A percentile compares a stretch with the other conserved stretches of the same genome.
Conservation (phyloP, 768 basidiomycete genomes). For the Russula emetica region DNA sequence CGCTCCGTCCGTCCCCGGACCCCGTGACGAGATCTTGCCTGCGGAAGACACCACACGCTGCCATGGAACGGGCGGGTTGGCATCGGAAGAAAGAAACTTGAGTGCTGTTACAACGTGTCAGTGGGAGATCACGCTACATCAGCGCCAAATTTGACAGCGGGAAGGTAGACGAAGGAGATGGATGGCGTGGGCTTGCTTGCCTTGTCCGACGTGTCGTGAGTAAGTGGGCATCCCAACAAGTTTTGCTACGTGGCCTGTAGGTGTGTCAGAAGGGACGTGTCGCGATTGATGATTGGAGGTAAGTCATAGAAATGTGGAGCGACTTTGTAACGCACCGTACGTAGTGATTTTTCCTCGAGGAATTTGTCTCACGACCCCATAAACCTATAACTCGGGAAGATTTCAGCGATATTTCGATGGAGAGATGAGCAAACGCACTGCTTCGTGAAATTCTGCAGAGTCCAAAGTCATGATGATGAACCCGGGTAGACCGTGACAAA, state of each 20-base stretch:
- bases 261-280: background rate
- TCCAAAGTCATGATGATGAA: conserved; percentile 39
- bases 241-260: conserved; percentile 71
- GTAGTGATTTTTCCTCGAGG: conserved; percentile 66
- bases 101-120: conserved; percentile 48
- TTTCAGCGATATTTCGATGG: background rate
- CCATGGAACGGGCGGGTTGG: conserved; percentile 72
- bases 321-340: conserved; percentile 49
- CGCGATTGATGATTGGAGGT: background rate
- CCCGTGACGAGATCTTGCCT: conserved; percentile 75
- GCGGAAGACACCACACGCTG: conserved; percentile 69
- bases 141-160: background rate
- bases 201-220: conserved; percentile 80
- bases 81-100: conserved; percentile 60
- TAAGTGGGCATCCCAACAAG: conserved; percentile 75
- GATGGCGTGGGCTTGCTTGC: conserved; percentile 35
- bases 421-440: conserved; percentile 37
- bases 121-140: background rate
- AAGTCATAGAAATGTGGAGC: background rate
- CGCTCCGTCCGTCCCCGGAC: conserved; percentile 78
- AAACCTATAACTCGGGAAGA: conserved; percentile 47
- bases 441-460: conserved; percentile 58
- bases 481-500: too few species aligned
- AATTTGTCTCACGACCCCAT: conserved; percentile 65
- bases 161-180: too few species aligned